Evolutionary conservation across 768 basidiomycete species (phyloP).

Genomic region (Lactifluus pinguis): DNA sequence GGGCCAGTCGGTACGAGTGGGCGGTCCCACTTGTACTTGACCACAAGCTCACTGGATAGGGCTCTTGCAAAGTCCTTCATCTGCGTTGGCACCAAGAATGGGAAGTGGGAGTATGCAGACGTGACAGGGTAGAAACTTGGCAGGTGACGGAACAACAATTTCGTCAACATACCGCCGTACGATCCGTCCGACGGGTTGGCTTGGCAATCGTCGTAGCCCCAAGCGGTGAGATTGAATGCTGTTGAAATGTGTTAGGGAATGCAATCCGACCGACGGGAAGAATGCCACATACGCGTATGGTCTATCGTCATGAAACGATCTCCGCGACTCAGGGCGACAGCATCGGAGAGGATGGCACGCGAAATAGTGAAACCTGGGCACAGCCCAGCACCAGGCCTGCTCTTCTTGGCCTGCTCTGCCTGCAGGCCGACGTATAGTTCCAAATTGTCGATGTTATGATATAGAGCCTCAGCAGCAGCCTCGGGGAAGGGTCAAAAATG

Average conservation of each 20-base stretch:
- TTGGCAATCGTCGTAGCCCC: constrained; percentile 71
- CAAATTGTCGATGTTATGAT: constrained; percentile 66
- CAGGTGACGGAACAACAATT: constrained; percentile 61
- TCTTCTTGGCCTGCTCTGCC: constrained; percentile 60
- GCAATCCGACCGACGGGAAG: neutral
- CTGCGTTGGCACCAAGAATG: constrained; percentile 55
- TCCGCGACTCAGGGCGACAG: constrained; percentile 65
- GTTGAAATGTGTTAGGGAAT: neutral
- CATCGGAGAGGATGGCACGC: constrained; percentile 75
- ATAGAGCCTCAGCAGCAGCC: constrained; percentile 56
- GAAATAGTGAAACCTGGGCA: constrained; percentile 82
- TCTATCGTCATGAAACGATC: constrained; percentile 75
- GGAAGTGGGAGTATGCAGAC: constrained; percentile 71
- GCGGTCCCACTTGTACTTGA: constrained; percentile 52
- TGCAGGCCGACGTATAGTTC: constrained; percentile 52
- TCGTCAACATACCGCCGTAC: constrained; percentile 66
- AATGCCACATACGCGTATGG: constrained; percentile 51
- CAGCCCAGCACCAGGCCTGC: constrained; percentile 60
- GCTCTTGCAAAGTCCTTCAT: constrained; percentile 36
- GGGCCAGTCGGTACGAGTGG: constrained; percentile 27
- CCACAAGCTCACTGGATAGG: constrained; percentile 25
- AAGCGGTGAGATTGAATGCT: constrained; percentile 69
- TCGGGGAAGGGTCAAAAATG: constrained; percentile 22
- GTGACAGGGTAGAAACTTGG: constrained; percentile 58
- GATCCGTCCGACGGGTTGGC: constrained; percentile 57